Evolutionary conservation across 768 basidiomycete species (phyloP).

Genomic region (Podaxis sp.): DNA sequence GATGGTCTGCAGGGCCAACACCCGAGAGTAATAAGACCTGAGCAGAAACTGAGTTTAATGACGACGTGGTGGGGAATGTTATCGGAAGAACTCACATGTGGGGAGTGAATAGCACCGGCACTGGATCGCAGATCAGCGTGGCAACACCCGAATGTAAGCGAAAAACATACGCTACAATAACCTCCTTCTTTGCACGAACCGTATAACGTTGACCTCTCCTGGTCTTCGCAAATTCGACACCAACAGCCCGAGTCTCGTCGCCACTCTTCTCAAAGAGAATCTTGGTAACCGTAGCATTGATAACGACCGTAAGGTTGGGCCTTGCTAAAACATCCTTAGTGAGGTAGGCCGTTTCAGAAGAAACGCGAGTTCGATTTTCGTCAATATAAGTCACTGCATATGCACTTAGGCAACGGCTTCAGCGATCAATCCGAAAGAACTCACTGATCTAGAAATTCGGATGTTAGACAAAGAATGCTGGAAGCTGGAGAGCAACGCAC

Average conservation of each 20-base stretch:
- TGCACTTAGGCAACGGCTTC: background rate
- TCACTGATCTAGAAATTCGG: slow-evolving; percentile 28
- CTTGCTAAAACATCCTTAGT: slow-evolving; percentile 57
- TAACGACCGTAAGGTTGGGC: slow-evolving; percentile 59
- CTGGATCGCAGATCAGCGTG: slow-evolving; percentile 28
- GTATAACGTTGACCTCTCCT: slow-evolving; percentile 35
- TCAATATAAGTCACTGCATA: slow-evolving; percentile 65
- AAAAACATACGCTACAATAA: slow-evolving; percentile 51
- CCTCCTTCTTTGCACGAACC: slow-evolving; percentile 47
- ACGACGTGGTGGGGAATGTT: background rate
- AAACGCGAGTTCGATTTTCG: slow-evolving; percentile 46
- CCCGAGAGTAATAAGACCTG: slow-evolving; percentile 75
- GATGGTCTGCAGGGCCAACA: slow-evolving; percentile 63
- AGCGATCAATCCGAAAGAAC: slow-evolving; percentile 8
- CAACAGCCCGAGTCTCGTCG: slow-evolving; percentile 43
- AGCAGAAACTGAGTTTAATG: background rate
- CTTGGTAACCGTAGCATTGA: slow-evolving; percentile 51
- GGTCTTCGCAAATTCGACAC: slow-evolving; percentile 52
- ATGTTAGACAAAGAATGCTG: background rate
- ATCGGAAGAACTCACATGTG: slow-evolving; percentile 36
- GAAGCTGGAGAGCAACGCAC: slow-evolving; percentile 30
- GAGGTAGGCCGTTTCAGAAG: slow-evolving; percentile 63
- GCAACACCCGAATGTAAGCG: background rate
- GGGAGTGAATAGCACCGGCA: slow-evolving; percentile 60
- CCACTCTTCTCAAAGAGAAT: slow-evolving; percentile 43